Evolutionary conservation across 768 basidiomycete species (phyloP).

Genomic region (Clitopilus hobsonii): DNA sequence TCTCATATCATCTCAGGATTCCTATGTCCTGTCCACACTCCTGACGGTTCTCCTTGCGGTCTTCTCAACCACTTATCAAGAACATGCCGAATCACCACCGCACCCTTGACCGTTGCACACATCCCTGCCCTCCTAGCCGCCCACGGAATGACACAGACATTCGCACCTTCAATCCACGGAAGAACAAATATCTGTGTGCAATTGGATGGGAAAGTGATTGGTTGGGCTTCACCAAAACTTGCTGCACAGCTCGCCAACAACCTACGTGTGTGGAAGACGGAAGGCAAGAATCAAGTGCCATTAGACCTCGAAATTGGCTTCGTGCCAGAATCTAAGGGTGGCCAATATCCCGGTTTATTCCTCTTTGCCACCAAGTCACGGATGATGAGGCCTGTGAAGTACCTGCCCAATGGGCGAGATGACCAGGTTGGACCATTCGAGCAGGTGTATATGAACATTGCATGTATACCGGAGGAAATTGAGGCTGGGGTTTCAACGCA

Average conservation of each 20-base stretch:
- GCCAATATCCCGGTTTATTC: conserved; percentile 95
- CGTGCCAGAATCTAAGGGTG: conserved; percentile 84
- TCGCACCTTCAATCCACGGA: conserved; percentile 77
- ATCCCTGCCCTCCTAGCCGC: conserved; percentile 78
- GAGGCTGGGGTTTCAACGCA: conserved; percentile 75
- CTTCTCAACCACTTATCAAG: conserved; percentile 94
- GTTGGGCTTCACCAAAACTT: conserved; percentile 78
- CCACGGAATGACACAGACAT: conserved; percentile 93
- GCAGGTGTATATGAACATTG: conserved; percentile 99
- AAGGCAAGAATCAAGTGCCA: conserved; percentile 74
- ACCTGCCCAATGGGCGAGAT: conserved; percentile 75
- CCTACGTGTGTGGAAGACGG: conserved; percentile 93
- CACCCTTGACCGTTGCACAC: conserved; percentile 67
- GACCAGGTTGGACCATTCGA: conserved; percentile 96
- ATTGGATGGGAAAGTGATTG: conserved; percentile 92
- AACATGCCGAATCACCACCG: conserved; percentile 86
- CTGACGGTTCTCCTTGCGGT: conserved; percentile 97
- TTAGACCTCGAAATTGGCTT: conserved; percentile 93
- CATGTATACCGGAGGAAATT: conserved; percentile 85
- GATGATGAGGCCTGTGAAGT: conserved; percentile 99
- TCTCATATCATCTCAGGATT: conserved; percentile 55
- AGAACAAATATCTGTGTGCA: conserved; percentile 82
- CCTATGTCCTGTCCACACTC: conserved; percentile 97
- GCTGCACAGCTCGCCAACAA: conserved; percentile 78
- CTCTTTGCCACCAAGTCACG: conserved; percentile 82